Conservation (phyloP, 768 basidiomycete genomes). For the Russula abietina region DNA sequence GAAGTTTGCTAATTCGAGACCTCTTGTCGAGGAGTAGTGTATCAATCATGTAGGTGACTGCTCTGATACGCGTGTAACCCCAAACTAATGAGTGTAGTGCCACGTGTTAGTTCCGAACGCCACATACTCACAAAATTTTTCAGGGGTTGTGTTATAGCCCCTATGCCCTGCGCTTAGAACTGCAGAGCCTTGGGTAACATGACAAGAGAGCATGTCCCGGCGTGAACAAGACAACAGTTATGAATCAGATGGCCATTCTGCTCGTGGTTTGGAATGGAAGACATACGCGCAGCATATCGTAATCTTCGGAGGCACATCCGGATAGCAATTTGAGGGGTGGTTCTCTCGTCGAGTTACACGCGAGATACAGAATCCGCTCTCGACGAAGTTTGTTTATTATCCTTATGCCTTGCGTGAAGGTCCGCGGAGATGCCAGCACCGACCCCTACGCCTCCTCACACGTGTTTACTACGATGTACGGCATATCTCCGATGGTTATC, state of each 20-base stretch:
- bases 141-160: slow-evolving; percentile 3
- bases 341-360: neutral
- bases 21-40: neutral
- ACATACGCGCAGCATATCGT: neutral
- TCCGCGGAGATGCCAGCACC: neutral
- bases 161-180: slow-evolving; percentile 12
- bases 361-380: neutral
- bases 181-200: slow-evolving; percentile 6
- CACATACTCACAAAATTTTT: slow-evolving; percentile 8
- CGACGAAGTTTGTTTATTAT: neutral
- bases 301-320: neutral
- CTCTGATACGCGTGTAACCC: slow-evolving; percentile 17
- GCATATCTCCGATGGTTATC: neutral
- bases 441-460: neutral
- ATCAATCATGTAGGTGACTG: slow-evolving; percentile 6
- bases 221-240: slow-evolving; percentile 1
- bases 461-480: slow-evolving; percentile 2
- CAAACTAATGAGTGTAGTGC: neutral
- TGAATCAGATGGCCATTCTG: slow-evolving; percentile 2
- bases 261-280: neutral
- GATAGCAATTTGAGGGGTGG: neutral
- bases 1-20: neutral
- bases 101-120: slow-evolving; percentile 18
- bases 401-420: slow-evolving; percentile 1
- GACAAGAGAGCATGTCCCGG: slow-evolving; percentile 6